Evolutionary conservation across 768 basidiomycete species (phyloP).

Genomic region (Tricholoma saponaceum): DNA sequence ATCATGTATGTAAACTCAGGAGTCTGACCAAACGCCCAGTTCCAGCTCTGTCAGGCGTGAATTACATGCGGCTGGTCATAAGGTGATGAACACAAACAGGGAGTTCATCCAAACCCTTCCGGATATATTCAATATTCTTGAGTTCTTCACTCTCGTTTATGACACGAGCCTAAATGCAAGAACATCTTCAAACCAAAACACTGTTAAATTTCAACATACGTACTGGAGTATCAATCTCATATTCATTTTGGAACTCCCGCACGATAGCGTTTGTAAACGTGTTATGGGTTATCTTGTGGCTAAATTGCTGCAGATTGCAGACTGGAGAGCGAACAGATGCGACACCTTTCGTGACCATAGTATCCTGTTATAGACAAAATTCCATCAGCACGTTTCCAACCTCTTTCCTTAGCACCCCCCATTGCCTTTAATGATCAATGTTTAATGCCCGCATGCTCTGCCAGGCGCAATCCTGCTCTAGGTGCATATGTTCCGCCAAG

Average conservation of each 20-base stretch:
- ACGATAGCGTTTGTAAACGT: slow-evolving; percentile 68
- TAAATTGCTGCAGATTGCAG: slow-evolving; percentile 66
- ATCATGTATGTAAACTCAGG: slow-evolving; percentile 82
- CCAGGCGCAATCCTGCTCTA: neutral
- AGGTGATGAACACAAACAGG: slow-evolving; percentile 38
- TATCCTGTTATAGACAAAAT: slow-evolving; percentile 42
- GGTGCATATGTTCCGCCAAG: neutral
- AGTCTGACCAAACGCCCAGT: slow-evolving; percentile 91
- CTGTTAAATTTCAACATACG: neutral
- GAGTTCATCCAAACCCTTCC: slow-evolving; percentile 68
- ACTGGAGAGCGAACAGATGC: slow-evolving; percentile 92
- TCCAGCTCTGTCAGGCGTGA: slow-evolving; percentile 65
- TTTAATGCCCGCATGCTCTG: neutral
- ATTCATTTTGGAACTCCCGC: slow-evolving; percentile 60
- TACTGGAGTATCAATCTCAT: slow-evolving; percentile 34
- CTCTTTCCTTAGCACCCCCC: too few species aligned
- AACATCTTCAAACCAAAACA: neutral
- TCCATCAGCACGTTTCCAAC: neutral
- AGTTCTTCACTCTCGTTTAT: slow-evolving; percentile 45
- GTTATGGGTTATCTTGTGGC: slow-evolving; percentile 54
- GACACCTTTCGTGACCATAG: slow-evolving; percentile 82
- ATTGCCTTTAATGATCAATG: neutral
- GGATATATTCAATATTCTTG: slow-evolving; percentile 54
- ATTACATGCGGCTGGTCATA: neutral
- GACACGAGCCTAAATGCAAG: slow-evolving; percentile 27